These are phyloP conservation scores for Penicillium decumbens DNA, from an alignment of 2,329 filamentous ascomycete species.

Conservation along the genomic window DNA sequence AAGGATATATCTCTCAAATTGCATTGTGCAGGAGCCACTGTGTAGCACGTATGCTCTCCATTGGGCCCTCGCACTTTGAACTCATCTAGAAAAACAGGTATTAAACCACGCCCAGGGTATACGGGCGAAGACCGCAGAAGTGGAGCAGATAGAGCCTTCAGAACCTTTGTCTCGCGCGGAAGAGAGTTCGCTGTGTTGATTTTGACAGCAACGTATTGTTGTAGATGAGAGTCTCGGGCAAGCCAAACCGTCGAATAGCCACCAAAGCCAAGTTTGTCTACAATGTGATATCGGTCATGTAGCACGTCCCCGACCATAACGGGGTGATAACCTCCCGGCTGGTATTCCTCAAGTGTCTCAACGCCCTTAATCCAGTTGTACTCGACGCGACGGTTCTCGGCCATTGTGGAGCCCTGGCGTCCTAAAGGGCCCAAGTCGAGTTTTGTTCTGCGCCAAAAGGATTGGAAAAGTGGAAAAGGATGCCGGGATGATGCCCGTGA, in stretches of 20 bases:
- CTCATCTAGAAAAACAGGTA: conserved; percentile 21
- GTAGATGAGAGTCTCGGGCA: conserved; percentile 29
- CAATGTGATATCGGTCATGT: conserved; percentile 34
- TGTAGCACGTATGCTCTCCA: conserved; percentile 27
- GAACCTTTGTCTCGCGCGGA: conserved; percentile 18
- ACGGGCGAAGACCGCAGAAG: background rate
- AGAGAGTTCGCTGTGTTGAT: conserved; percentile 21
- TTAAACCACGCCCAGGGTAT: conserved; percentile 5
- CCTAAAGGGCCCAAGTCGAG: background rate
- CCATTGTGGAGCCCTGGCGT: background rate
- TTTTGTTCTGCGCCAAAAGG: background rate
- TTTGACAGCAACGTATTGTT: conserved; percentile 31
- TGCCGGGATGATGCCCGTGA: too few species aligned
- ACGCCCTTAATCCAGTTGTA: conserved; percentile 11
- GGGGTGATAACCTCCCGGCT: conserved; percentile 34
- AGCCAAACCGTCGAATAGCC: conserved; percentile 44
- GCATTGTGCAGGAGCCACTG: conserved; percentile 22
- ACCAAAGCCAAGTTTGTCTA: conserved; percentile 43
- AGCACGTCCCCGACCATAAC: conserved; percentile 32
- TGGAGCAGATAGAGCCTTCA: conserved; percentile 16
- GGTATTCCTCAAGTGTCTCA: conserved; percentile 30
- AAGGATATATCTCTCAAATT: conserved; percentile 29
- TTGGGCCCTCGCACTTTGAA: conserved; percentile 29
- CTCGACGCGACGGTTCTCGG: conserved; percentile 1
- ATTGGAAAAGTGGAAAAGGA: too few species aligned